phyloP scores from a whole-genome alignment of 2,329 filamentous ascomycete species.

The Zalaria sp. region DNA sequence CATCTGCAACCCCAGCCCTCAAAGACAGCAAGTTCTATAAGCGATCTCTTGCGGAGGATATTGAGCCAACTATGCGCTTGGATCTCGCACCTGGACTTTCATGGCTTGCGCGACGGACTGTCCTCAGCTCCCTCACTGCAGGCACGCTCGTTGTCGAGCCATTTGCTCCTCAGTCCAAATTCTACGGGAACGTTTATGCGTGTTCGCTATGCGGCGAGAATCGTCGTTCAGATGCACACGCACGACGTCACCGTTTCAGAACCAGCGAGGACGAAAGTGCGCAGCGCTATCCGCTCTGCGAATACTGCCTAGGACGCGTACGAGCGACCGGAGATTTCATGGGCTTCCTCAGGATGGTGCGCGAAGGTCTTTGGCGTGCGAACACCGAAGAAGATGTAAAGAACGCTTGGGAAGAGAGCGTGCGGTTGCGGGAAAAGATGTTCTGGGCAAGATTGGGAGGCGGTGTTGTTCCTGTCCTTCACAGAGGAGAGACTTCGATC shows the following conservation, averaged over 20 bases:
- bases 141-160: conserved; percentile 84
- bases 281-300: conserved; percentile 79
- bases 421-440: conserved; percentile 81
- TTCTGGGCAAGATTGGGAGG: conserved; percentile 93
- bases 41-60: conserved; percentile 72
- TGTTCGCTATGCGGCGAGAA: conserved; percentile 84
- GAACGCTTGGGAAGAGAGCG: conserved; percentile 87
- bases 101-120: conserved; percentile 79
- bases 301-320: conserved; percentile 71
- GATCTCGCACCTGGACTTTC: conserved; percentile 83
- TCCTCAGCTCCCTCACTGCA: conserved; percentile 69
- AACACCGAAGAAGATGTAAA: conserved; percentile 74
- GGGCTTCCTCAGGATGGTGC: conserved; percentile 78
- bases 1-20: conserved; percentile 41
- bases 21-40: conserved; percentile 95
- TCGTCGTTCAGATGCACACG: conserved; percentile 54
- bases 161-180: conserved; percentile 41
- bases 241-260: conserved; percentile 76
- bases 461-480: conserved; percentile 56
- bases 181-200: conserved; percentile 44
- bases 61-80: conserved; percentile 83
- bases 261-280: conserved; percentile 76
- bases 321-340: conserved; percentile 86
- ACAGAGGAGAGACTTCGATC: background rate
- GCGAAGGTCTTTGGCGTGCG: conserved; percentile 81